A percentile compares a stretch with the other conserved stretches of the same genome.
Evolutionary conservation across 2,329 filamentous ascomycete species (phyloP).

Genomic region (Allantophomopsis lycopodina): DNA sequence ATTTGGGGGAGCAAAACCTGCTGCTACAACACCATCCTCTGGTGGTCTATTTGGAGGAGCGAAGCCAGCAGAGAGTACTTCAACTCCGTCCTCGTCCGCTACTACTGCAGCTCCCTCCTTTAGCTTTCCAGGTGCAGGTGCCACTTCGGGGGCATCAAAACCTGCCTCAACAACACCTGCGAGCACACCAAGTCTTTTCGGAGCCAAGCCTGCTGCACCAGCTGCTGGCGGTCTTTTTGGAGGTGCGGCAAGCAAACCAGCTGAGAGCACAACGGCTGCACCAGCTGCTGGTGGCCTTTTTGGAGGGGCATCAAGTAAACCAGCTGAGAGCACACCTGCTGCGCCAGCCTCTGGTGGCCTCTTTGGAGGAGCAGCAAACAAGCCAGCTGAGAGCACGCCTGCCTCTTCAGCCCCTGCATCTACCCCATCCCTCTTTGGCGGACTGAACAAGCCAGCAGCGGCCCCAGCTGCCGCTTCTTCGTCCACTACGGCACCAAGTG

Average conservation of each 20-base stretch:
- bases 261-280: slow-evolving; percentile 7
- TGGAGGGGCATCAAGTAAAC: slow-evolving; percentile 2
- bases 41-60: slow-evolving; percentile 6
- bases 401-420: slow-evolving; percentile 7
- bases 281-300: slow-evolving; percentile 1
- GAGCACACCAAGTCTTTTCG: slow-evolving; percentile 5
- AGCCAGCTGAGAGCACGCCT: not conserved
- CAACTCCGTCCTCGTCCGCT: slow-evolving; percentile 3
- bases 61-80: slow-evolving; percentile 1
- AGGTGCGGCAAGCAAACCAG: slow-evolving; percentile 1
- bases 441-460: slow-evolving; percentile 1
- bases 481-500: slow-evolving; percentile 1
- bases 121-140: no score
- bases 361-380: not conserved
- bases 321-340: slow-evolving; percentile 6
- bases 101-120: slow-evolving; percentile 4
- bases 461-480: slow-evolving; percentile 1
- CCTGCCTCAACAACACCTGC: slow-evolving; percentile 5
- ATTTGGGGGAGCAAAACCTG: slow-evolving; percentile 2
- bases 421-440: slow-evolving; percentile 4
- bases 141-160: no score
- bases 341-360: not conserved
- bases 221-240: slow-evolving; percentile 3
- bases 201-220: slow-evolving; percentile 5
- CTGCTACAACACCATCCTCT: not conserved